Evolutionary conservation across 2,329 filamentous ascomycete genomes (phyloP).

Genomic region (Microsporum canis): DNA sequence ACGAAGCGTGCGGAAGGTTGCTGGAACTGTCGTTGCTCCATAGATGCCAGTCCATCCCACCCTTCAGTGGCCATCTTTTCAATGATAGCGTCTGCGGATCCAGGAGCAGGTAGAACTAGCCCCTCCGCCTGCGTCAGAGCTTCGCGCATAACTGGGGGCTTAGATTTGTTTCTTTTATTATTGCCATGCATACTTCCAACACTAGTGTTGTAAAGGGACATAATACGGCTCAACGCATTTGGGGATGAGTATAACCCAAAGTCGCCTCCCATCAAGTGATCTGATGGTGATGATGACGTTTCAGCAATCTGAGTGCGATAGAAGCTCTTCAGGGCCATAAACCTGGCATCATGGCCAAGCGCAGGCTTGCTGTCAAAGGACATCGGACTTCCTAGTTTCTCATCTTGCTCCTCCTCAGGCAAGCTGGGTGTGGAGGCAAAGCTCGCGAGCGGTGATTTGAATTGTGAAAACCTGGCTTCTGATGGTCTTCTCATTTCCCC

Average conservation of each 20-base stretch:
- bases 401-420: conserved; percentile 19
- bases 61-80: conserved; percentile 47
- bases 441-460: conserved; percentile 30
- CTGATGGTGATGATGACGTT: conserved; percentile 42
- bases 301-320: conserved; percentile 69
- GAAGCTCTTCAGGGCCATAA: conserved; percentile 63
- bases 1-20: conserved; percentile 48
- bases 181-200: conserved; percentile 45
- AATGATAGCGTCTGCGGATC: conserved; percentile 50
- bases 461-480: conserved; percentile 24
- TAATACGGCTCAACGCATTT: conserved; percentile 71
- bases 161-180: conserved; percentile 53
- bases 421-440: conserved; percentile 20
- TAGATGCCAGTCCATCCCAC: conserved; percentile 52
- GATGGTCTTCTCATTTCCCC: conserved; percentile 29
- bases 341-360: conserved; percentile 56
- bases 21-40: conserved; percentile 43
- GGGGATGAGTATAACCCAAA: conserved; percentile 55
- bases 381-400: conserved; percentile 16
- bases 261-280: conserved; percentile 40
- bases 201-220: conserved; percentile 68
- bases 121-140: conserved; percentile 61
- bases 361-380: conserved; percentile 28
- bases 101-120: conserved; percentile 49
- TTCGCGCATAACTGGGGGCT: conserved; percentile 67